Percentiles rank a stretch among this genome's conserved stretches.
phyloP scores from a whole-genome alignment of 2,329 filamentous ascomycete genomes.

The Fusarium beomiforme region DNA sequence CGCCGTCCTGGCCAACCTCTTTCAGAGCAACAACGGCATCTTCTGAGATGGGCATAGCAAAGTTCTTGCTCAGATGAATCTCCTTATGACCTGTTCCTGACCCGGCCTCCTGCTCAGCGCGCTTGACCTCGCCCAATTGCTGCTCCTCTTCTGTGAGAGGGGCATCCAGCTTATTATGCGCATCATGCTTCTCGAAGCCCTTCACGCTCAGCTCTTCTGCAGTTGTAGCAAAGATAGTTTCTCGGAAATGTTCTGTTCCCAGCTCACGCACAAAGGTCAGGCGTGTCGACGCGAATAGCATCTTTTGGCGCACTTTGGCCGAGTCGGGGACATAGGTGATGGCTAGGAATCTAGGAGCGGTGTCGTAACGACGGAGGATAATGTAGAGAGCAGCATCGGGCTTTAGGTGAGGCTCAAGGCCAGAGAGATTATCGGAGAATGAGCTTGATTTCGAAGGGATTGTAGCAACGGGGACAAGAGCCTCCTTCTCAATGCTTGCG shows the following conservation, averaged over 20 bases:
- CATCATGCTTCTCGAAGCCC: conserved; percentile 79
- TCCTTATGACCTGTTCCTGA: conserved; percentile 70
- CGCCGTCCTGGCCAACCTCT: conserved; percentile 62
- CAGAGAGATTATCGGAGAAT: conserved; percentile 72
- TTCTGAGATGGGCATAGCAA: conserved; percentile 68
- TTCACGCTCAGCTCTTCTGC: conserved; percentile 73
- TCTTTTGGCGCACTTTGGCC: conserved; percentile 85
- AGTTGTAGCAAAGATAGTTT: conserved; percentile 78
- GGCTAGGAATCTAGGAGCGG: conserved; percentile 69
- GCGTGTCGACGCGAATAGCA: conserved; percentile 83
- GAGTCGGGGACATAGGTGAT: conserved; percentile 83
- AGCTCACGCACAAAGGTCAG: conserved; percentile 80
- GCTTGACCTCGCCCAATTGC: conserved; percentile 75
- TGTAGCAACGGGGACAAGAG: conserved; percentile 68
- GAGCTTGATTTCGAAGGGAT: conserved; percentile 63
- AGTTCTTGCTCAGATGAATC: conserved; percentile 66
- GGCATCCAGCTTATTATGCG: conserved; percentile 70
- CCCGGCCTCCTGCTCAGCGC: conserved; percentile 79
- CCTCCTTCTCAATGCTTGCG: conserved; percentile 74
- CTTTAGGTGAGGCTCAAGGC: conserved; percentile 71
- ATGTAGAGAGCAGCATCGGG: conserved; percentile 76
- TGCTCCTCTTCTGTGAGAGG: conserved; percentile 84
- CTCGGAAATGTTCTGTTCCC: conserved; percentile 80
- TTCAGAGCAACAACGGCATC: conserved; percentile 73
- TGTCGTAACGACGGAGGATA: conserved; percentile 74